Evolutionary conservation across 306 rosid genomes (phyloP).

Genomic region (Quercus agrifolia): DNA sequence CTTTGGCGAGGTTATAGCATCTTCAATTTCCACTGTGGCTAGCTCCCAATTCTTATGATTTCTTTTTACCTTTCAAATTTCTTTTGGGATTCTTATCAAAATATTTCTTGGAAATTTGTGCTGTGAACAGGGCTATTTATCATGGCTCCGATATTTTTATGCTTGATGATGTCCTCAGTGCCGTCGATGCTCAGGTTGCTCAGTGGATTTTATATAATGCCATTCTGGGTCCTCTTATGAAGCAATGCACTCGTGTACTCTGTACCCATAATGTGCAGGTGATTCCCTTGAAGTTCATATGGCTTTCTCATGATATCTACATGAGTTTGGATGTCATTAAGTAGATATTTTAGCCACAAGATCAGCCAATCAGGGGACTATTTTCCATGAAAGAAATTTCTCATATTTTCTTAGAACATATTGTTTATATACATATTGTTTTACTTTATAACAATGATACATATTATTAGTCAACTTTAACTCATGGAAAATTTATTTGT

Average conservation of each 20-base stretch:
- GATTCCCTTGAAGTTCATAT: conserved; percentile 9
- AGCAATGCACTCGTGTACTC: conserved; percentile 62
- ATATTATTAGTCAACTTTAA: no score
- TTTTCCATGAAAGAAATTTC: no score
- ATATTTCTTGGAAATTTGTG: conserved; percentile 12
- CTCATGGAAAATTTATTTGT: no score
- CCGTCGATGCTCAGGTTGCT: conserved; percentile 92
- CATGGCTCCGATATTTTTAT: conserved; percentile 71
- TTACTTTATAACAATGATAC: no score
- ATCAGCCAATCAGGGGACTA: no score
- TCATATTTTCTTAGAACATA: no score
- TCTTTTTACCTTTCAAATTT: conserved; percentile 1
- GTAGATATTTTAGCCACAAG: not conserved
- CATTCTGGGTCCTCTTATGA: conserved; percentile 73
- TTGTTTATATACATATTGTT: no score
- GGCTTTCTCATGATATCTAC: conserved; percentile 8
- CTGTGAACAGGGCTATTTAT: conserved; percentile 73
- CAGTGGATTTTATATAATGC: conserved; percentile 70
- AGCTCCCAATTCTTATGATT: not conserved
- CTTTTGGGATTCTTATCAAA: conserved; percentile 7
- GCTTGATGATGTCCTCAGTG: conserved; percentile 93
- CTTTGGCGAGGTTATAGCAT: conserved; percentile 78
- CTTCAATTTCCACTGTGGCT: conserved; percentile 2
- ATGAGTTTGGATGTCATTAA: not conserved
- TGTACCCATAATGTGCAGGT: conserved; percentile 91